Conservation (phyloP, 371 early-diverging fungal genomes). For the Rhizopus delemar region DNA sequence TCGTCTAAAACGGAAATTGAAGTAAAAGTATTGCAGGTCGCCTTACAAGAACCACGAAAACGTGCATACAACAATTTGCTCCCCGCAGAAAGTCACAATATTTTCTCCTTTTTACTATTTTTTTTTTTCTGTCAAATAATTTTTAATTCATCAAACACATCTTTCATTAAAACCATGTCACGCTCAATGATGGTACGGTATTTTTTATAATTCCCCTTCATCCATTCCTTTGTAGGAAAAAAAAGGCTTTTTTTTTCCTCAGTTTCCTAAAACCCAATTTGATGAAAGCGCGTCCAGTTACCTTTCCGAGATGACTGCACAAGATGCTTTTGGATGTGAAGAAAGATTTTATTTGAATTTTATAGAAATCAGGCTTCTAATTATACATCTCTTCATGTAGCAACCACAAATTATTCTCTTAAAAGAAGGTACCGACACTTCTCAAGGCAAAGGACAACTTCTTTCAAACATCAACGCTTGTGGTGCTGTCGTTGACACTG, state of each 20-base stretch:
- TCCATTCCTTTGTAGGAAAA: no score
- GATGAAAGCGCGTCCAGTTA: constrained; percentile 1
- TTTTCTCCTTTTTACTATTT: background rate
- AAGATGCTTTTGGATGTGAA: background rate
- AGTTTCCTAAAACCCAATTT: no score
- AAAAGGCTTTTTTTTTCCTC: no score
- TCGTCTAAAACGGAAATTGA: no score
- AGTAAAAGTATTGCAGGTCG: no score
- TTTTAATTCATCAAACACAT: background rate
- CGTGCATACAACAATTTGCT: background rate
- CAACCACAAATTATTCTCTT: constrained; percentile 98
- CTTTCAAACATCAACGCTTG: constrained; percentile 98
- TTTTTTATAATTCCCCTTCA: no score
- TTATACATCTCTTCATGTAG: constrained; percentile 36
- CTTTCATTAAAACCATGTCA: background rate
- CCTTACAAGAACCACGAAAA: no score
- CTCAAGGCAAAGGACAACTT: constrained; percentile 98
- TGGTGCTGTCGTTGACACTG: constrained; percentile 92
- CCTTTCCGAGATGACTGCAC: background rate
- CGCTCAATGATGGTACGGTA: background rate
- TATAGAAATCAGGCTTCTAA: background rate
- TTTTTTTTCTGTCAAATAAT: background rate
- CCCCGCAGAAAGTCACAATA: background rate
- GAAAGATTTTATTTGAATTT: background rate
- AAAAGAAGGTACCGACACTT: constrained; percentile 98